Evolutionary conservation across 148 eudicot genomes (phyloP).

Genomic region (Gaultheria prostrata): DNA sequence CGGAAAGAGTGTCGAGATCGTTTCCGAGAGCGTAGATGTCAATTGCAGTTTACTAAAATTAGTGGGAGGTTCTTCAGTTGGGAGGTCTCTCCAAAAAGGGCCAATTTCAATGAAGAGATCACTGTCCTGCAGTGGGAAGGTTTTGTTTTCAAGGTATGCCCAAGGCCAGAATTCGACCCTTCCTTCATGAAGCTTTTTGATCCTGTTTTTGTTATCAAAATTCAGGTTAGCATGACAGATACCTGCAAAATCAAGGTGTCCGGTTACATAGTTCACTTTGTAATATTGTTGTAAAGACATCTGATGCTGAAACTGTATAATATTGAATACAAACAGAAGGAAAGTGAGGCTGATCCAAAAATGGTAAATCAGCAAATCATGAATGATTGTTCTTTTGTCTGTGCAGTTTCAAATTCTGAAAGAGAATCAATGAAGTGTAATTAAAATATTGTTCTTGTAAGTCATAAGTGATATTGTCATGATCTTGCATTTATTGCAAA

Average conservation of each 20-base stretch:
- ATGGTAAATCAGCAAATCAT: conserved; percentile 11
- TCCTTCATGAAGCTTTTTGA: conserved; percentile 9
- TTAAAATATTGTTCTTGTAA: background rate
- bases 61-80: conserved; percentile 21
- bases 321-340: background rate
- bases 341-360: conserved; percentile 20
- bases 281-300: background rate
- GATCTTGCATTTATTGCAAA: background rate
- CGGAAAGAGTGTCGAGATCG: background rate
- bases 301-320: background rate
- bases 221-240: conserved; percentile 4
- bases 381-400: background rate
- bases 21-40: conserved; percentile 2
- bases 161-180: conserved; percentile 15
- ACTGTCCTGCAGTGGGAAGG: conserved; percentile 50
- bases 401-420: conserved; percentile 1
- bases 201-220: background rate
- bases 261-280: background rate
- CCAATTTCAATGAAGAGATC: conserved; percentile 46
- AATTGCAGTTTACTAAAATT: conserved; percentile 11
- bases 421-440: conserved; percentile 6
- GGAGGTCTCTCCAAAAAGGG: conserved; percentile 26
- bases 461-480: background rate
- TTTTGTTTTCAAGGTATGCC: conserved; percentile 30
- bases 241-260: conserved; percentile 11